These are phyloP conservation scores for Allantophomopsis cytisporea DNA, from an alignment of 2,329 filamentous ascomycete genomes.

Conservation along the genomic window DNA sequence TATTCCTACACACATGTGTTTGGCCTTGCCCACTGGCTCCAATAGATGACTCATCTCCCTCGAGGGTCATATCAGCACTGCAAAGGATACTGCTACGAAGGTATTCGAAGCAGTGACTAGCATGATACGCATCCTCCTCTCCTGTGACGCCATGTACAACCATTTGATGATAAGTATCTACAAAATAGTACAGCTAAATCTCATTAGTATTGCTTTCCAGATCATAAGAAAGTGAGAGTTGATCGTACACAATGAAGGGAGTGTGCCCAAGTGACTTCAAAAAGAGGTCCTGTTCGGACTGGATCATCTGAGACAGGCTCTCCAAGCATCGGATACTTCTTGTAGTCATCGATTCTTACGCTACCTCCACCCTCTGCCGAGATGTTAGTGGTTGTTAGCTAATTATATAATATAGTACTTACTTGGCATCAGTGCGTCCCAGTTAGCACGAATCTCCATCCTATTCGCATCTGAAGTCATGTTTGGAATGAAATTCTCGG, in stretches of 20 bases:
- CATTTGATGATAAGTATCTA: constrained; percentile 20
- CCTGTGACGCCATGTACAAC: constrained; percentile 16
- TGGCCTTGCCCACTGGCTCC: constrained; percentile 14
- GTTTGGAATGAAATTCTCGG: constrained; percentile 18
- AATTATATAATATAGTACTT: not conserved
- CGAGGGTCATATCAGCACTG: constrained; percentile 20
- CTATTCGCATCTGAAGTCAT: constrained; percentile 16
- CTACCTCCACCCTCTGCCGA: constrained; percentile 16
- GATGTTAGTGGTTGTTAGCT: not conserved
- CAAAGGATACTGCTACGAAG: constrained; percentile 18
- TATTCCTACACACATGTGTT: constrained; percentile 18
- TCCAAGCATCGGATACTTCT: constrained; percentile 17
- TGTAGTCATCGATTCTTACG: constrained; percentile 16
- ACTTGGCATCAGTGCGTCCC: constrained; percentile 20
- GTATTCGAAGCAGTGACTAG: constrained; percentile 20
- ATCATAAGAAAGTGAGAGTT: not conserved
- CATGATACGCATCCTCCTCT: constrained; percentile 10
- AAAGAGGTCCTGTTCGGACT: constrained; percentile 15
- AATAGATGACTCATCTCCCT: constrained; percentile 10
- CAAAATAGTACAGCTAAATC: constrained; percentile 16
- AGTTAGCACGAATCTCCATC: constrained; percentile 17
- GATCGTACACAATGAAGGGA: constrained; percentile 16
- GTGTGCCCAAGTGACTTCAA: constrained; percentile 20
- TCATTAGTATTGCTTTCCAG: not conserved
- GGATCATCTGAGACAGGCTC: constrained; percentile 18